phyloP scores from a whole-genome alignment of 2,329 filamentous ascomycete genomes.

The Fusarium sp. region DNA sequence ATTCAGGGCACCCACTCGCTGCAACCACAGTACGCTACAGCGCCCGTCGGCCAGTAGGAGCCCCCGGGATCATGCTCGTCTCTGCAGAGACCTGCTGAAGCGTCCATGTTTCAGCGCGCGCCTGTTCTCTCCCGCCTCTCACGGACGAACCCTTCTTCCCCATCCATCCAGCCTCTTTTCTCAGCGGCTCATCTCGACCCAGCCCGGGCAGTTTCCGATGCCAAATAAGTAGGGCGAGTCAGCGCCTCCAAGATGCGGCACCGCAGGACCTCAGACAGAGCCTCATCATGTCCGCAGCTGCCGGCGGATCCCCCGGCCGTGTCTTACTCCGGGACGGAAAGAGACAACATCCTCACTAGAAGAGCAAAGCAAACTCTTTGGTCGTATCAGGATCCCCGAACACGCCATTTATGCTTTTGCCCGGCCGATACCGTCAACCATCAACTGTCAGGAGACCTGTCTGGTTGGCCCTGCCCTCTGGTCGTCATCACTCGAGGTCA shows the following conservation, averaged over 20 bases:
- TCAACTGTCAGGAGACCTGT: constrained; percentile 1
- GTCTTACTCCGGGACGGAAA: not conserved
- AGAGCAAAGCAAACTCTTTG: constrained; percentile 20
- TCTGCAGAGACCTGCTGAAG: constrained; percentile 3
- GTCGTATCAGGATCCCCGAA: not conserved
- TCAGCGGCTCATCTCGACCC: not conserved
- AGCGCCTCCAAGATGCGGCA: not conserved
- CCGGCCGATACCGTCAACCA: constrained; percentile 1
- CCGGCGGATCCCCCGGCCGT: not conserved
- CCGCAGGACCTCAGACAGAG: not conserved
- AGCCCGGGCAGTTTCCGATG: not conserved
- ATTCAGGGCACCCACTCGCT: constrained; percentile 6
- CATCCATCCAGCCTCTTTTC: not conserved
- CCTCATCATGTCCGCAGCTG: not conserved
- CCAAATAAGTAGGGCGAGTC: not conserved
- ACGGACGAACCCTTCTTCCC: constrained; percentile 22
- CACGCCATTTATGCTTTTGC: constrained; percentile 6
- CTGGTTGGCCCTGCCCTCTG: constrained; percentile 9
- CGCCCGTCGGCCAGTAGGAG: constrained; percentile 22
- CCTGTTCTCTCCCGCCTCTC: constrained; percentile 26
- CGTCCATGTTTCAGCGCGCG: constrained; percentile 13
- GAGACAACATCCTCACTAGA: constrained; percentile 5
- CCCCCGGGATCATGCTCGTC: not conserved
- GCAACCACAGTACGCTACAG: constrained; percentile 13
- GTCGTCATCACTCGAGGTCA: not conserved